Percentiles rank a stretch among this genome's conserved stretches.
phyloP scores from a whole-genome alignment of 148 eudicot genomes.

The Chenopodium suecicum region DNA sequence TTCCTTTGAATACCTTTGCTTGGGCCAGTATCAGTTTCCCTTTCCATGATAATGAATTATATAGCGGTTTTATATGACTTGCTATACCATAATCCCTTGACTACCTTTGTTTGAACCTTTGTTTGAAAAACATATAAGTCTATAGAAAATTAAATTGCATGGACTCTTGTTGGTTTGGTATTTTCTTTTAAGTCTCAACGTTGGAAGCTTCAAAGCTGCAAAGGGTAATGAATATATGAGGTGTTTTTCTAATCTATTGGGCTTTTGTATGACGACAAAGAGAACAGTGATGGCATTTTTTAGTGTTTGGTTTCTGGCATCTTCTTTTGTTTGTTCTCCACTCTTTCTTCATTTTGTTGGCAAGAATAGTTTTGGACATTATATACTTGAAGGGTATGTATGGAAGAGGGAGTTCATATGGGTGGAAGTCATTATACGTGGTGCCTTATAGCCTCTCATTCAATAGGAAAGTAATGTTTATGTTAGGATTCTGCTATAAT shows the following conservation, averaged over 20 bases:
- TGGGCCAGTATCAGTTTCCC: background rate
- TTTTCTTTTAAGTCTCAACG: background rate
- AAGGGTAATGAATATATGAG: background rate
- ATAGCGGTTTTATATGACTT: background rate
- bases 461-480: background rate
- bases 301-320: constrained; percentile 9
- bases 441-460: background rate
- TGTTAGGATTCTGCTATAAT: background rate
- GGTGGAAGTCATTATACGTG: background rate
- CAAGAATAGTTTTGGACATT: no score
- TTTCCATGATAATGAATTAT: background rate
- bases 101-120: background rate
- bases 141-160: background rate
- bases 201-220: background rate
- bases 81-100: background rate
- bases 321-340: background rate
- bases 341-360: background rate
- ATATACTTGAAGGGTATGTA: background rate
- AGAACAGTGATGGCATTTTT: background rate
- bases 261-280: background rate
- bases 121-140: background rate
- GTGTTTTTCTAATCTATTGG: background rate
- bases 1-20: background rate
- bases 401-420: background rate
- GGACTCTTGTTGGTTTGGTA: background rate